phyloP scores from a whole-genome alignment of 2,329 filamentous ascomycete species.

The Mariannaea elegans region DNA sequence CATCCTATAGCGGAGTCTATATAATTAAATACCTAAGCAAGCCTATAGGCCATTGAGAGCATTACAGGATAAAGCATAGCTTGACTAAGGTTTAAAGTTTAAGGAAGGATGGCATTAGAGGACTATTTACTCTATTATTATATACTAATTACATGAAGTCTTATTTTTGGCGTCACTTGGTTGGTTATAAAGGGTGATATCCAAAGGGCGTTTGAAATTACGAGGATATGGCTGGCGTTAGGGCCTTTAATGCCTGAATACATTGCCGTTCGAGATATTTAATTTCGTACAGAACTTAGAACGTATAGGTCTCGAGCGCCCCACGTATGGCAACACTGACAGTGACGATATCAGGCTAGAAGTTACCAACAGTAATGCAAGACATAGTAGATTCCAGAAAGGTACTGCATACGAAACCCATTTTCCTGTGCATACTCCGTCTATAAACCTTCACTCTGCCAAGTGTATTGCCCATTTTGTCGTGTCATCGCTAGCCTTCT shows the following conservation, averaged over 20 bases:
- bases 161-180: neutral
- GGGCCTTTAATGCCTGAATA: neutral
- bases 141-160: neutral
- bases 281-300: too few species aligned
- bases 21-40: neutral
- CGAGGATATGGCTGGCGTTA: neutral
- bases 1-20: neutral
- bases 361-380: too few species aligned
- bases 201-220: neutral
- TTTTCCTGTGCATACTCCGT: too few species aligned
- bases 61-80: neutral
- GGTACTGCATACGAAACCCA: too few species aligned
- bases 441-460: too few species aligned
- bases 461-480: too few species aligned
- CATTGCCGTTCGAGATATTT: neutral
- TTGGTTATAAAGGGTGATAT: neutral
- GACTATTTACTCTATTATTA: neutral
- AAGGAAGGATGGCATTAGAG: neutral
- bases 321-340: too few species aligned
- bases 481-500: too few species aligned
- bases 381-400: too few species aligned
- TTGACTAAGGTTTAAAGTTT: neutral
- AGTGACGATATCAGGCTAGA: too few species aligned
- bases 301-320: too few species aligned
- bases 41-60: neutral